Percentiles rank a stretch among this genome's conserved stretches.
These are phyloP conservation scores for Perkinsus olseni DNA, from an alignment of 169 alveolate species.

Conservation along the genomic window DNA sequence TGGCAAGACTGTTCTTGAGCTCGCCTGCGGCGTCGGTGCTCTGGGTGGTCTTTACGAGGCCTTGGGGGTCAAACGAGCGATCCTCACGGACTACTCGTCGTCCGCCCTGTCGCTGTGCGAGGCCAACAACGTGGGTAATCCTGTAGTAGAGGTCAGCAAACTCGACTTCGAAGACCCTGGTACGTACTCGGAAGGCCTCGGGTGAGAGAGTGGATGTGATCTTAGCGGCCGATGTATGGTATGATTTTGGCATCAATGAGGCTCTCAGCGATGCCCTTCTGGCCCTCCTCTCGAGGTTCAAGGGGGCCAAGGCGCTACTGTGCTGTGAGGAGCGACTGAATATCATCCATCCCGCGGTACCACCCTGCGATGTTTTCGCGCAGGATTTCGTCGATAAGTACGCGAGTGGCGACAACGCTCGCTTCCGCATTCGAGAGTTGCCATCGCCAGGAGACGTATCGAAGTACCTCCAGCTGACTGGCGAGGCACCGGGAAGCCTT, in stretches of 20 bases:
- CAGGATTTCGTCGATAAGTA: neutral
- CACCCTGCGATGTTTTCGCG: neutral
- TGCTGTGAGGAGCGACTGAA: neutral
- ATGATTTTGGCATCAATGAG: neutral
- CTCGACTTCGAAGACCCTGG: neutral
- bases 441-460: neutral
- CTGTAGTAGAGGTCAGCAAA: neutral
- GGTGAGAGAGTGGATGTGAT: neutral
- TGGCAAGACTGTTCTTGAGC: neutral
- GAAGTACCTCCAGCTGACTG: neutral
- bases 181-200: neutral
- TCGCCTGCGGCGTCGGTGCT: neutral
- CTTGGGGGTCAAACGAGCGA: neutral
- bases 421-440: neutral
- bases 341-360: neutral
- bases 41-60: neutral
- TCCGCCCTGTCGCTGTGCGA: neutral
- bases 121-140: neutral
- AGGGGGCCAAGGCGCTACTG: neutral
- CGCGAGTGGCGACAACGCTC: neutral
- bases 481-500: neutral
- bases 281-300: neutral
- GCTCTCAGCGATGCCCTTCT: neutral
- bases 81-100: neutral
- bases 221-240: neutral